A percentile compares a stretch with the other conserved stretches of the same genome.
Conservation (phyloP, 1,284 basidiomycete species). For the Tilletia caries region DNA sequence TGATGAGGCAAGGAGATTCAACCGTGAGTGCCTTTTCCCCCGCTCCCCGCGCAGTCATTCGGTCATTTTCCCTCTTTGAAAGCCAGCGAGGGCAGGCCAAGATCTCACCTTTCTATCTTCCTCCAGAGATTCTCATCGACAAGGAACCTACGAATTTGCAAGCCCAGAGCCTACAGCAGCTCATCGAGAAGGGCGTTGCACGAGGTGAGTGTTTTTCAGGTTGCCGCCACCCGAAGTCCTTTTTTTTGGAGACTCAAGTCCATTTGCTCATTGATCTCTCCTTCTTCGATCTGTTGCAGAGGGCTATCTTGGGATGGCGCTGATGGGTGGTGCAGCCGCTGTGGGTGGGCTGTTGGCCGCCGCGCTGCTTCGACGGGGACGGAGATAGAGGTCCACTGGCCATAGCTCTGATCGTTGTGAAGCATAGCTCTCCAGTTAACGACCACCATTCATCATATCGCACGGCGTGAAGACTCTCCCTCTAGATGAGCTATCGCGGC, state of each 20-base stretch:
- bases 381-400: neutral
- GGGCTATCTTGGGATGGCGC: constrained; percentile 88
- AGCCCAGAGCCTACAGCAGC: constrained; percentile 74
- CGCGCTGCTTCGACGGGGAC: constrained; percentile 58
- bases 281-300: constrained; percentile 58
- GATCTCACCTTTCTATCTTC: constrained; percentile 4
- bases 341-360: constrained; percentile 77
- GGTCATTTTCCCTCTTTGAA: neutral
- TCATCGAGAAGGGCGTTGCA: constrained; percentile 84
- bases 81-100: neutral
- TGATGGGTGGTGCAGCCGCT: constrained; percentile 84
- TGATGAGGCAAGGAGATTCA: constrained; percentile 87
- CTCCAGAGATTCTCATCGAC: constrained; percentile 74
- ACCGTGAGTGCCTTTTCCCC: constrained; percentile 63
- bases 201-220: constrained; percentile 64
- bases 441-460: too few relatives aligned
- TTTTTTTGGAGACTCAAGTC: neutral
- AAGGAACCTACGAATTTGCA: constrained; percentile 94
- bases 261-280: neutral
- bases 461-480: too few relatives aligned
- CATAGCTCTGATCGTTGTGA: too few relatives aligned
- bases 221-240: neutral
- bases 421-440: too few relatives aligned
- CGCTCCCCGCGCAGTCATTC: neutral
- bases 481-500: too few relatives aligned